Evolutionary conservation across 306 rosid species (phyloP).

Genomic region (Gastrolobium villosum): DNA sequence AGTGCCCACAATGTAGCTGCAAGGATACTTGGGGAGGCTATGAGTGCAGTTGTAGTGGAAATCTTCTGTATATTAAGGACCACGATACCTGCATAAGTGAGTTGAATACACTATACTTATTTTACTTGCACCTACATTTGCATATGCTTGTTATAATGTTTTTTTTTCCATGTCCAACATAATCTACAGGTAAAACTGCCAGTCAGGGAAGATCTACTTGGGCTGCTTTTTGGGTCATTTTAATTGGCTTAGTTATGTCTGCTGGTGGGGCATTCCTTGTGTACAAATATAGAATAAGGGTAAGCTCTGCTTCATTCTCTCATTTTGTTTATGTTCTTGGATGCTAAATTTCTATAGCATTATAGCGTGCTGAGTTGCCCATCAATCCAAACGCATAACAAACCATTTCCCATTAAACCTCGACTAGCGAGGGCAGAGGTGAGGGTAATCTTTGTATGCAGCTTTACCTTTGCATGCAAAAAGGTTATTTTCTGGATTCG

Average conservation of each 20-base stretch:
- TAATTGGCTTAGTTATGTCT: slow-evolving; percentile 83
- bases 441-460: too few species aligned
- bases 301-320: slow-evolving; percentile 52
- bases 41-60: slow-evolving; percentile 79
- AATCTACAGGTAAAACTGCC: slow-evolving; percentile 81
- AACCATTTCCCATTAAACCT: too few species aligned
- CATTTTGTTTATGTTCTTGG: slow-evolving; percentile 42
- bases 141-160: slow-evolving; percentile 36
- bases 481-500: too few species aligned
- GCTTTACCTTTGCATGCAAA: too few species aligned
- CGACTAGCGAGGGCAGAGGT: too few species aligned
- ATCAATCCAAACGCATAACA: neutral
- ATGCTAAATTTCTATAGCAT: slow-evolving; percentile 26
- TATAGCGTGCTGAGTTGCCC: neutral
- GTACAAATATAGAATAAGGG: slow-evolving; percentile 94
- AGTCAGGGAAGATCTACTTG: slow-evolving; percentile 73
- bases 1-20: slow-evolving; percentile 91
- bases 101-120: slow-evolving; percentile 47
- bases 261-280: slow-evolving; percentile 90
- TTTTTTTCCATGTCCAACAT: slow-evolving; percentile 31
- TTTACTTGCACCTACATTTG: neutral
- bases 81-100: slow-evolving; percentile 95
- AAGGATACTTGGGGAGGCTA: slow-evolving; percentile 94
- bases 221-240: slow-evolving; percentile 85
- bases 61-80: slow-evolving; percentile 85